Conservation (phyloP, 306 rosid species). For the Vachellia collinsii region DNA sequence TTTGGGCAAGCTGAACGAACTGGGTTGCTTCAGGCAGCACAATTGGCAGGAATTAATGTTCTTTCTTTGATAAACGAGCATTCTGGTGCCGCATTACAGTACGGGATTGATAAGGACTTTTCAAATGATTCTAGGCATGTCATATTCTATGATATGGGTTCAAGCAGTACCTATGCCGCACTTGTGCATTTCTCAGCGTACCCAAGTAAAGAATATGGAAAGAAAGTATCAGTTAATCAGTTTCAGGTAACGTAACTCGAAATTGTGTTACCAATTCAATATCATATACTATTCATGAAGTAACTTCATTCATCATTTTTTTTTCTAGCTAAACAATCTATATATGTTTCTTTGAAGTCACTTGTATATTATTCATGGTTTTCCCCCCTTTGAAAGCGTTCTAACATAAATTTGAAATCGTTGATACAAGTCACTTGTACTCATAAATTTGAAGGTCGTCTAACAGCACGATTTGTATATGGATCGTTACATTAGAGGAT, state of each 20-base stretch:
- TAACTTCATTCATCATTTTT: neutral
- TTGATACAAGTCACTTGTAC: neutral
- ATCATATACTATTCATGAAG: neutral
- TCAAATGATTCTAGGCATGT: conserved; percentile 83
- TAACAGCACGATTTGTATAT: neutral
- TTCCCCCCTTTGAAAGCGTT: neutral
- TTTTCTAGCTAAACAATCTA: neutral
- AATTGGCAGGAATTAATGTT: conserved; percentile 81
- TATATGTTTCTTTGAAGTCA: neutral
- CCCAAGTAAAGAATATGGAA: conserved; percentile 79
- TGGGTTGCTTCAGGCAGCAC: conserved; percentile 80
- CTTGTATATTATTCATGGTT: neutral
- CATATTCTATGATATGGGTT: conserved; percentile 93
- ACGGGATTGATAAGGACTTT: conserved; percentile 95
- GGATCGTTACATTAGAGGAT: neutral
- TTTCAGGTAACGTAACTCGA: conserved; percentile 66
- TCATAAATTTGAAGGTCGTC: neutral
- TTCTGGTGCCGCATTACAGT: conserved; percentile 96
- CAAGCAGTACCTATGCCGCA: conserved; percentile 88
- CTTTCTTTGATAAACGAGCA: conserved; percentile 87
- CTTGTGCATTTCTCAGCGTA: conserved; percentile 86
- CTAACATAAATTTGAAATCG: neutral
- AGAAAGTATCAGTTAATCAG: conserved; percentile 78
- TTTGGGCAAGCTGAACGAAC: conserved; percentile 91
- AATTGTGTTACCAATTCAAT: neutral